Base-by-base conservation (phyloP, 129 eudicot species). In the Oenanthe sinensis region DNA sequence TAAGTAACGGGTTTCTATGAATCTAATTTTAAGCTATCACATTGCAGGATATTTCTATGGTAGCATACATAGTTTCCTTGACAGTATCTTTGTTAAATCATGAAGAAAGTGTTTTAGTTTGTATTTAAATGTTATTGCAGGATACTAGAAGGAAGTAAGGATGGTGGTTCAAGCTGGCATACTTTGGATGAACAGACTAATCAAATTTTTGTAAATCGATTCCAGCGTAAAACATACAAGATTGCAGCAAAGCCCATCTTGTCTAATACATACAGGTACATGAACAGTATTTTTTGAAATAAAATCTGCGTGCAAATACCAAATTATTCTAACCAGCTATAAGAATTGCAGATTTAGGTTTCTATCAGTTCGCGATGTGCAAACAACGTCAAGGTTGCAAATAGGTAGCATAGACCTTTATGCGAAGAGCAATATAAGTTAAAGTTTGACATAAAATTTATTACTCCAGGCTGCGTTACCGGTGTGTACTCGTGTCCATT, bases 381-480 rank as follows among this genome's bases (percentile, higher is more conserved):
- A 81, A 77, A 70, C 85, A 43, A 91, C 75, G 75, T 85, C 92
- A 48, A 84, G 97, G 82, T 88, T 95, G 75, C 98, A 95, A 81
- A 84, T 95, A 50, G 98, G 97, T 3, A 90, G 96, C 85, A 88
- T 95, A 62, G 96, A 95, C 84, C 82, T 95, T 36, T 95, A 85
- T 30, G 88, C 91, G 74, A 86, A 47, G 60, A 42, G 7, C 77
- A 46, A 28, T 26, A 8, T 16, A 24, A 16, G 30, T 39, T 42
- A 3, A 3, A 40, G 37, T 40, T 17, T 0, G 43, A 36, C 47
- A 19, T 42, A 30, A 33, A 16, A 11, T 14, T 20, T 28, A 76
- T 49, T 1, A 15, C 16, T 36, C 20, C 45, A 33, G 68, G 8
- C 33, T 44, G 67, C 20, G 48, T 44, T 14, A 10, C 50, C 13